These are phyloP conservation scores for Talaromyces marneffei DNA, from an alignment of 2,329 filamentous ascomycete species.

Conservation along the genomic window DNA sequence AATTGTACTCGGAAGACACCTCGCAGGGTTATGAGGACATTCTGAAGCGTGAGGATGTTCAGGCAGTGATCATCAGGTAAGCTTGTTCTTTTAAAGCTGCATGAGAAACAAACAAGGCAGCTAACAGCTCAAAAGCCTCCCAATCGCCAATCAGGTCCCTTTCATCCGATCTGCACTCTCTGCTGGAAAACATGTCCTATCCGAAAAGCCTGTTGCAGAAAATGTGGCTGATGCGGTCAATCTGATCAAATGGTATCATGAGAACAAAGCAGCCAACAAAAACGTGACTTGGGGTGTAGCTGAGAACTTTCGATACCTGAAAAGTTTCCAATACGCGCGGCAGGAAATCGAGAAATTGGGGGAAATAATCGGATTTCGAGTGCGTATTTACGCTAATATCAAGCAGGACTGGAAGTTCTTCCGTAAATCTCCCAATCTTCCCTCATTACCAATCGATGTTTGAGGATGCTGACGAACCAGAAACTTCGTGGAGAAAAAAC, in stretches of 20 bases:
- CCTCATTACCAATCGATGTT: background rate
- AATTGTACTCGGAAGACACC: constrained; percentile 53
- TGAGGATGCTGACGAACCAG: constrained; percentile 18
- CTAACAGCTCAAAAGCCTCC: constrained; percentile 34
- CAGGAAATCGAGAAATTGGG: constrained; percentile 45
- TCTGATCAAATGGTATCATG: constrained; percentile 48
- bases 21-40: constrained; percentile 44
- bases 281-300: constrained; percentile 46
- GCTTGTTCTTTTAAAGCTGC: background rate
- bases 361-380: constrained; percentile 46
- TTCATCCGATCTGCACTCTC: constrained; percentile 46
- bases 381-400: constrained; percentile 42
- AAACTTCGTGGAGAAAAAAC: constrained; percentile 52
- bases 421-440: constrained; percentile 27
- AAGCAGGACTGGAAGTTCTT: constrained; percentile 50
- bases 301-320: constrained; percentile 54
- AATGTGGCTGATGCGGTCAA: constrained; percentile 48
- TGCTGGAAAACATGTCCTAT: constrained; percentile 52
- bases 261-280: constrained; percentile 29
- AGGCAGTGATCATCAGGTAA: constrained; percentile 46
- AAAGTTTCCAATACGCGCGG: constrained; percentile 43
- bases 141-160: constrained; percentile 48
- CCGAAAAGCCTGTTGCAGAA: constrained; percentile 54
- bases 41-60: constrained; percentile 45
- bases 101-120: background rate